Conservation (phyloP, 805 yeast genomes). For the Starmerella stellata region DNA sequence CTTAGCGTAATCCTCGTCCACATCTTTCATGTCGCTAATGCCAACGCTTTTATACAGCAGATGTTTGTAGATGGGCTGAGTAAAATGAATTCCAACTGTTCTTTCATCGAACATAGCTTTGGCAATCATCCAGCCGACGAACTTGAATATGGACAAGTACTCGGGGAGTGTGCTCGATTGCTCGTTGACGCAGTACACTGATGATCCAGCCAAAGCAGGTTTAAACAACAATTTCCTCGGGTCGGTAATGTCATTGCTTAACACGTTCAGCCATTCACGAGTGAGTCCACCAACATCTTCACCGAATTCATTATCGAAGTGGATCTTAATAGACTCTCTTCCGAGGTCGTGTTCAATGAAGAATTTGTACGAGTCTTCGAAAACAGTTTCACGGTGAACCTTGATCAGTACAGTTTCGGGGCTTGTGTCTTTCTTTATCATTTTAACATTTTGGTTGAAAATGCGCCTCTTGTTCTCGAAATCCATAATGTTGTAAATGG, state of each 20-base stretch:
- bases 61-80: constrained; percentile 82
- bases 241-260: constrained; percentile 86
- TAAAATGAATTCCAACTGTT: constrained; percentile 81
- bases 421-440: constrained; percentile 13
- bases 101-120: constrained; percentile 81
- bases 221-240: constrained; percentile 84
- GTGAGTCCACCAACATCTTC: constrained; percentile 98
- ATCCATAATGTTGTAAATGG: constrained; percentile 75
- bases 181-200: constrained; percentile 80
- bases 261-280: constrained; percentile 91
- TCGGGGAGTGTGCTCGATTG: constrained; percentile 34
- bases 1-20: constrained; percentile 82
- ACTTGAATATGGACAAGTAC: constrained; percentile 79
- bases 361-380: constrained; percentile 73
- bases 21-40: constrained; percentile 80
- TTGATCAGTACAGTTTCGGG: constrained; percentile 26
- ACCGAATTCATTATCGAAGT: constrained; percentile 87
- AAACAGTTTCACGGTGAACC: constrained; percentile 77
- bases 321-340: constrained; percentile 41
- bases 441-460: constrained; percentile 47
- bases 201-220: constrained; percentile 79
- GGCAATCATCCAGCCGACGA: constrained; percentile 84
- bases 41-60: constrained; percentile 65
- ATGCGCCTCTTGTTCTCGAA: constrained; percentile 84
- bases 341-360: constrained; percentile 47